phyloP scores from a whole-genome alignment of 1,284 basidiomycete species.

The Coniferiporia sulphurascens region DNA sequence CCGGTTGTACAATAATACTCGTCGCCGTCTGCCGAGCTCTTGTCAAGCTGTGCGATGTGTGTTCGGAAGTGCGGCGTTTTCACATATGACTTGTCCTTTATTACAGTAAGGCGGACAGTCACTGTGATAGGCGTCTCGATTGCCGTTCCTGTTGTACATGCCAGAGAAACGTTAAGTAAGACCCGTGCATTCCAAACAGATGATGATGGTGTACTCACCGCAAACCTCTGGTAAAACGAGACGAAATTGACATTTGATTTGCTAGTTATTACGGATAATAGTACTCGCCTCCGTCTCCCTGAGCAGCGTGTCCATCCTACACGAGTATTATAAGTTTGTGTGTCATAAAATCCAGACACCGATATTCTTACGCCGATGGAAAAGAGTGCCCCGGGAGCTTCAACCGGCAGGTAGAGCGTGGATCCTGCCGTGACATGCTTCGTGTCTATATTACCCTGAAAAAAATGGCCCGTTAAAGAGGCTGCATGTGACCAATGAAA shows the following conservation, averaged over 20 bases:
- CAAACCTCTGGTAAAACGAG: conserved; percentile 42
- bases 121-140: conserved; percentile 59
- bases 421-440: conserved; percentile 48
- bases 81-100: conserved; percentile 51
- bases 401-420: conserved; percentile 52
- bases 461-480: too few relatives aligned
- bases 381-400: conserved; percentile 55
- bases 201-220: conserved; percentile 32
- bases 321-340: neutral
- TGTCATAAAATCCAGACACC: neutral
- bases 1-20: conserved; percentile 58
- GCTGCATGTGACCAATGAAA: too few relatives aligned
- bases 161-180: neutral
- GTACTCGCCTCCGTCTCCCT: conserved; percentile 57
- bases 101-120: conserved; percentile 48
- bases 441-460: conserved; percentile 53
- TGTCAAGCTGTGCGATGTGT: conserved; percentile 16
- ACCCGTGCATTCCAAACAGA: too few relatives aligned
- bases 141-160: conserved; percentile 46
- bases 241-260: conserved; percentile 1
- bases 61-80: conserved; percentile 53
- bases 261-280: neutral
- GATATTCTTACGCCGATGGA: conserved; percentile 47
- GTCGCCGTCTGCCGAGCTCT: conserved; percentile 25
- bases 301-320: conserved; percentile 60